phyloP scores from a whole-genome alignment of 176 grass and related monocot species.

The Phoenix roebelenii region DNA sequence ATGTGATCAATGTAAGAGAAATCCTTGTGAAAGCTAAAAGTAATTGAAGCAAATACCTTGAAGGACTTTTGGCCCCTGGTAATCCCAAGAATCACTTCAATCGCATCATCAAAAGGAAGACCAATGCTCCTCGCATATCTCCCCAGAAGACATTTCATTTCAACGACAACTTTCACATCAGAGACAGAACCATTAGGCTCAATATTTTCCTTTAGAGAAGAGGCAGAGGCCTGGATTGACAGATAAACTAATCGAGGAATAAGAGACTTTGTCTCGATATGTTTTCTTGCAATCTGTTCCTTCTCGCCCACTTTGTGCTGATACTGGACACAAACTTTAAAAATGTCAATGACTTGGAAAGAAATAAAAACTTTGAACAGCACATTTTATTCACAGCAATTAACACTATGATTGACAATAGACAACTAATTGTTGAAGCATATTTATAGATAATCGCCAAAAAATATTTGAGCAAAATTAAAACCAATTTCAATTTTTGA shows the following conservation, averaged over 20 bases:
- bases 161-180: constrained; percentile 32
- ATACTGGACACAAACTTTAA: constrained; percentile 28
- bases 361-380: too few species aligned
- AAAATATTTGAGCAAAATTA: too few species aligned
- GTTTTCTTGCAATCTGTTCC: constrained; percentile 34
- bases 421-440: too few species aligned
- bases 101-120: constrained; percentile 76
- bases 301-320: constrained; percentile 46
- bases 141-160: constrained; percentile 66
- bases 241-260: constrained; percentile 79
- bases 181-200: constrained; percentile 40
- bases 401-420: too few species aligned
- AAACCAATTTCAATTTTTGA: too few species aligned
- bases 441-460: too few species aligned
- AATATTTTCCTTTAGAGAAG: constrained; percentile 31
- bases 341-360: too few species aligned
- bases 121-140: constrained; percentile 84
- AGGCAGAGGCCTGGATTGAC: constrained; percentile 41
- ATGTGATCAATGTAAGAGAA: too few species aligned
- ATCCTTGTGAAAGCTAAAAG: too few species aligned
- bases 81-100: constrained; percentile 52
- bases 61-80: constrained; percentile 63
- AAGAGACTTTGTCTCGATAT: constrained; percentile 69
- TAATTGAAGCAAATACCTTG: constrained; percentile 41
- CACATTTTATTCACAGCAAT: too few species aligned